These are phyloP conservation scores for Rasamsonia emersonii DNA, from an alignment of 2,329 filamentous ascomycete genomes.

Conservation along the genomic window DNA sequence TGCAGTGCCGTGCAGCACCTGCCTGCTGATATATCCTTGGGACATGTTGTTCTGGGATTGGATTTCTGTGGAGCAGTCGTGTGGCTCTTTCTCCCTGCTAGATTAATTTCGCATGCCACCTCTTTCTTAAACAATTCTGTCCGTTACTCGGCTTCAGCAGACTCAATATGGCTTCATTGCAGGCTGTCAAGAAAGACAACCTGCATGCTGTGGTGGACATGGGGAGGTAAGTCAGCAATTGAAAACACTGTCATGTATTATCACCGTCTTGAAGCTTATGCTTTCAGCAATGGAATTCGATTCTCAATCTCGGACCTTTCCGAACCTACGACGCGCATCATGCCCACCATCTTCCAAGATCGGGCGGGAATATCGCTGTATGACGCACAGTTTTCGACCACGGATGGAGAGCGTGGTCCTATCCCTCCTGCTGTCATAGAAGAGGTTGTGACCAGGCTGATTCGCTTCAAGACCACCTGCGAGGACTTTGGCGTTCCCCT, in stretches of 20 bases:
- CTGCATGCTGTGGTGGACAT: conserved; percentile 33
- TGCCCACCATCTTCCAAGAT: conserved; percentile 69
- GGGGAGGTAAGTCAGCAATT: conserved; percentile 26
- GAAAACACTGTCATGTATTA: not conserved
- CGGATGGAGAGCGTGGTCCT: conserved; percentile 36
- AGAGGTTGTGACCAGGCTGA: conserved; percentile 57
- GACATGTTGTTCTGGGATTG: not conserved
- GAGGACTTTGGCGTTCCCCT: conserved; percentile 57
- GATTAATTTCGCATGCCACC: too few species aligned
- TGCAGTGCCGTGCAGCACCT: too few species aligned
- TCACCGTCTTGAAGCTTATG: not conserved
- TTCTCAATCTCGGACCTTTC: conserved; percentile 82
- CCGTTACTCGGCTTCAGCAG: too few species aligned
- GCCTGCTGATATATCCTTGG: too few species aligned
- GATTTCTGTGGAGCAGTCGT: too few species aligned
- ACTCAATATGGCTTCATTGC: conserved; percentile 7
- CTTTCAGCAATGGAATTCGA: conserved; percentile 69
- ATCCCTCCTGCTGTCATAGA: conserved; percentile 53
- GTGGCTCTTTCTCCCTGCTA: too few species aligned
- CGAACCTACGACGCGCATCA: conserved; percentile 59
- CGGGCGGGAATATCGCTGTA: conserved; percentile 78
- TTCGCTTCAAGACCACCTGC: conserved; percentile 65
- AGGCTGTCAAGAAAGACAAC: conserved; percentile 6
- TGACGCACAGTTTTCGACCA: conserved; percentile 57
- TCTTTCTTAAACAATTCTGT: too few species aligned